These are phyloP conservation scores for Septoria linicola DNA, from an alignment of 2,329 filamentous ascomycete genomes.

Conservation along the genomic window DNA sequence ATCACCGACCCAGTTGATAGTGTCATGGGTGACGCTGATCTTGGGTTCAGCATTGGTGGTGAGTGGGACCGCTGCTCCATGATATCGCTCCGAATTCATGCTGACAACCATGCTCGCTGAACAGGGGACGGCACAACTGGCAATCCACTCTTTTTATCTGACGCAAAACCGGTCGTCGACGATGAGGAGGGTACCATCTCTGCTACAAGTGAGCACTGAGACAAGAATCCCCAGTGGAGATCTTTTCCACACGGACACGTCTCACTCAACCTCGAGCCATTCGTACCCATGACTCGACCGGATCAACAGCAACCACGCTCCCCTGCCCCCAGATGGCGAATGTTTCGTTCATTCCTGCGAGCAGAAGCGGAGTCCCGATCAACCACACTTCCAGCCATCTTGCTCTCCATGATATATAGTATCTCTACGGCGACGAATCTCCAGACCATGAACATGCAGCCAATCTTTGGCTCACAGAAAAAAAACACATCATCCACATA, in stretches of 20 bases:
- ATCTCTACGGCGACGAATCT: neutral
- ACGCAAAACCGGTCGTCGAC: slow-evolving; percentile 23
- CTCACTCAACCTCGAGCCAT: neutral
- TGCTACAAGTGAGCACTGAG: slow-evolving; percentile 29
- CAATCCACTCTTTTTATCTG: slow-evolving; percentile 35
- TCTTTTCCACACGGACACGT: too few relatives aligned
- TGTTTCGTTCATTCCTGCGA: too few relatives aligned
- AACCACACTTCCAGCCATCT: neutral
- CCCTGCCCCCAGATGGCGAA: too few relatives aligned
- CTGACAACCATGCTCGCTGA: slow-evolving; percentile 1
- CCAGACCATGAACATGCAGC: neutral
- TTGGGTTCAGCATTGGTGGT: slow-evolving; percentile 12
- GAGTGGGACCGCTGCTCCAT: slow-evolving; percentile 1
- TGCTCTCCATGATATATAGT: neutral
- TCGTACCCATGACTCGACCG: neutral
- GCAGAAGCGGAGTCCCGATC: too few relatives aligned
- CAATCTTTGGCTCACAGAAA: neutral
- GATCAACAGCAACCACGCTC: too few relatives aligned
- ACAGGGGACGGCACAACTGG: slow-evolving; percentile 13
- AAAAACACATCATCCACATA: neutral
- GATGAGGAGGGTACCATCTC: slow-evolving; percentile 38
- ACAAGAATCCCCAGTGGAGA: too few relatives aligned
- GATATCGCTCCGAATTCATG: neutral
- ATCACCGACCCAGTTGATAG: slow-evolving; percentile 12
- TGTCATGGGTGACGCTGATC: slow-evolving; percentile 14